These are phyloP conservation scores for Acer yangbiense DNA, from an alignment of 345 rosid species.

Conservation along the genomic window DNA sequence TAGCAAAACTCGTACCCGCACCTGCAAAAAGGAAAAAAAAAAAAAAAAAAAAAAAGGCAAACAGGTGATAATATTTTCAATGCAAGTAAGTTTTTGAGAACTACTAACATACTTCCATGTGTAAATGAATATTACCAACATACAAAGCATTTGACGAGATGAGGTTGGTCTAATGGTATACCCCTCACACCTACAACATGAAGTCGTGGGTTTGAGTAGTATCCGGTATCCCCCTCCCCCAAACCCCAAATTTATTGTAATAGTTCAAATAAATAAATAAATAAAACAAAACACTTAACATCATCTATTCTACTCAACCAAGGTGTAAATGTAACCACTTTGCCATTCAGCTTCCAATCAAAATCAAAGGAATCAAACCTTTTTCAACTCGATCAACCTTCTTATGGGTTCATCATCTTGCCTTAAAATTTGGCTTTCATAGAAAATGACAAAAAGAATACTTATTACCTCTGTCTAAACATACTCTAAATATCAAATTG, in stretches of 20 bases:
- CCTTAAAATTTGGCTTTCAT: not conserved
- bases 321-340: not conserved
- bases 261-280: too few species aligned
- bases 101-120: not conserved
- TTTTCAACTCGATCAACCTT: not conserved
- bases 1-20: conserved; percentile 73
- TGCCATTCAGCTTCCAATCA: not conserved
- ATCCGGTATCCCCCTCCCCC: too few species aligned
- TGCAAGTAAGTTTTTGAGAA: not conserved
- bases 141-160: not conserved
- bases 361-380: not conserved
- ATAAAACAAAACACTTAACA: too few species aligned
- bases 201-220: too few species aligned
- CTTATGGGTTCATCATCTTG: not conserved
- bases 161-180: too few species aligned
- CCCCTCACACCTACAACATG: too few species aligned
- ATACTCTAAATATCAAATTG: not conserved
- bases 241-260: too few species aligned
- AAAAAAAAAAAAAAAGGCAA: conserved; percentile 9
- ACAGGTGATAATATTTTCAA: not conserved
- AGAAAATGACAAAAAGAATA: not conserved
- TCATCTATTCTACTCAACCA: not conserved
- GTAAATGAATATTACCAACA: not conserved
- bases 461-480: not conserved
- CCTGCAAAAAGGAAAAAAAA: conserved; percentile 27